phyloP scores from a whole-genome alignment of 2,329 filamentous ascomycete species.

The Didymella segeticola region DNA sequence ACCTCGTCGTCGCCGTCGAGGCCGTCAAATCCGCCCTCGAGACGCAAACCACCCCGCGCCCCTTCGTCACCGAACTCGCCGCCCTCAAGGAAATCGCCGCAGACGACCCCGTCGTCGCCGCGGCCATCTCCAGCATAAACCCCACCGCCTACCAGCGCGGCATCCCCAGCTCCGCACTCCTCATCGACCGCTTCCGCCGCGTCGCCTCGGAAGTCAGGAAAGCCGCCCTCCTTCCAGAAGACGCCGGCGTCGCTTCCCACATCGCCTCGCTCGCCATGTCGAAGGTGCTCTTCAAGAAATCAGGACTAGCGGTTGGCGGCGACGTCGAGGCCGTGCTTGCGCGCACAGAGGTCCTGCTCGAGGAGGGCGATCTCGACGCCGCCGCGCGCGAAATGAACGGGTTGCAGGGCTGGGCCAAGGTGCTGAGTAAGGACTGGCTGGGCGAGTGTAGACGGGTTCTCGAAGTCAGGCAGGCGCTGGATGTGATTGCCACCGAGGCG shows the following conservation, averaged over 20 bases:
- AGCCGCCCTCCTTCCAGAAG: slow-evolving; percentile 87
- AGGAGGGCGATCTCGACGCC: slow-evolving; percentile 90
- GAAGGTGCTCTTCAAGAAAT: slow-evolving; percentile 96
- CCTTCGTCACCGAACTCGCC: slow-evolving; percentile 91
- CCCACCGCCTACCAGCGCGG: slow-evolving; percentile 92
- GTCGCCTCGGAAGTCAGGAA: slow-evolving; percentile 94
- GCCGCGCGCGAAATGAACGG: slow-evolving; percentile 96
- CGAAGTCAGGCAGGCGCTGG: slow-evolving; percentile 94
- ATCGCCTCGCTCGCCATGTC: slow-evolving; percentile 88
- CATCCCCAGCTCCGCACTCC: slow-evolving; percentile 79
- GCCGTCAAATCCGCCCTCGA: slow-evolving; percentile 86
- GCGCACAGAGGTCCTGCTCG: slow-evolving; percentile 85
- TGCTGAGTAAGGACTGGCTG: slow-evolving; percentile 92
- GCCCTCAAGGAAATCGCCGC: slow-evolving; percentile 91
- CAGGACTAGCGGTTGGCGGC: slow-evolving; percentile 72
- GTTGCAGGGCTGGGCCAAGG: slow-evolving; percentile 92
- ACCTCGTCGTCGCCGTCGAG: slow-evolving; percentile 94
- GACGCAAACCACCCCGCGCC: slow-evolving; percentile 74
- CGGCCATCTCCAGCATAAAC: slow-evolving; percentile 96
- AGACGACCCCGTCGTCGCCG: slow-evolving; percentile 84
- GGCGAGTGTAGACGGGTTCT: slow-evolving; percentile 88
- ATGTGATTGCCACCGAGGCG: slow-evolving; percentile 92
- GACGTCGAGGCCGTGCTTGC: slow-evolving; percentile 95
- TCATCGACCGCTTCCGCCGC: slow-evolving; percentile 94
- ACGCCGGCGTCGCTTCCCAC: slow-evolving; percentile 93